These are phyloP conservation scores for Wolfiporia cocos DNA, from an alignment of 1,284 basidiomycete genomes.

Conservation along the genomic window DNA sequence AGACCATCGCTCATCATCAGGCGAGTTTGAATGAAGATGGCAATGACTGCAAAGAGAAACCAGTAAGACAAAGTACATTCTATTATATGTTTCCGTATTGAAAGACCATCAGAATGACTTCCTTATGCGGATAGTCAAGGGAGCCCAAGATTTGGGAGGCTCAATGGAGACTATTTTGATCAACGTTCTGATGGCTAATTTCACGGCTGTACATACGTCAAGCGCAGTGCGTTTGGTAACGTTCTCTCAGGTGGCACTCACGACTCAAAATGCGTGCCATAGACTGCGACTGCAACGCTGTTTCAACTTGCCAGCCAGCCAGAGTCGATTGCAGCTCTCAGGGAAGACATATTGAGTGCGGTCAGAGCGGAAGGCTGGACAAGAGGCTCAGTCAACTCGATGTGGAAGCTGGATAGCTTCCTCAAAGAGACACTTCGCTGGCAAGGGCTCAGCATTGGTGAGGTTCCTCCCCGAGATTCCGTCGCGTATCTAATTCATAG, in stretches of 20 bases:
- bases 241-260: neutral
- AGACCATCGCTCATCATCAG: no score
- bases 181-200: neutral
- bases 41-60: no score
- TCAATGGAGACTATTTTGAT: no score
- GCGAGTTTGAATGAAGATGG: no score
- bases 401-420: neutral
- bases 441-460: neutral
- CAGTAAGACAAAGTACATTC: no score
- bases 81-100: no score
- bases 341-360: neutral
- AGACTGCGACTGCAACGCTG: neutral
- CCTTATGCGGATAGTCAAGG: no score
- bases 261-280: neutral
- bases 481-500: neutral
- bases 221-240: neutral
- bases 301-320: neutral
- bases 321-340: neutral
- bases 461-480: neutral
- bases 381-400: neutral
- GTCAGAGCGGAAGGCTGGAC: neutral
- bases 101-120: no score
- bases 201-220: neutral
- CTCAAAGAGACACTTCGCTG: neutral
- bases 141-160: no score